Conservation (phyloP, 495 filamentous ascomycete species). For the Trichoderma asperelloides region DNA sequence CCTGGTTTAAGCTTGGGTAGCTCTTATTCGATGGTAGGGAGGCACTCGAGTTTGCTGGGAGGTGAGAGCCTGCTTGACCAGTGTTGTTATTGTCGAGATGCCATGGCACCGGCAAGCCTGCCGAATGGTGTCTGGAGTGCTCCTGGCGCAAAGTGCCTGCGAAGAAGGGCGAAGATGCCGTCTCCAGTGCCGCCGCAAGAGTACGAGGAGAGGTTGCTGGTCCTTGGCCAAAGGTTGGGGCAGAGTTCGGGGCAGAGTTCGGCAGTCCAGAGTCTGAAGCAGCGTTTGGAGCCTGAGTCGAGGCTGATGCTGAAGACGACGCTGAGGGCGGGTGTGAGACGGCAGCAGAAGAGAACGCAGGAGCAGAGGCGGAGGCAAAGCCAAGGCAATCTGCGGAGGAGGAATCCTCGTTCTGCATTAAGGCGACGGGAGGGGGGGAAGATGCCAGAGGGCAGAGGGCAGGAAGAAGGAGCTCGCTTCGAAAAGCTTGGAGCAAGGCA, state of each 20-base stretch:
- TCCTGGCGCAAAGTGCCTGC: not conserved
- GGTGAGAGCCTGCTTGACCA: not conserved
- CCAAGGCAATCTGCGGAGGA: not conserved
- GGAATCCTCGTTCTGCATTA: not conserved
- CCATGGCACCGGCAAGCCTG: not conserved
- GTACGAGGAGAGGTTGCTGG: not conserved
- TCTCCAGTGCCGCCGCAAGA: not conserved
- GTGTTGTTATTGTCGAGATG: not conserved
- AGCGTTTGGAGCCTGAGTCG: not conserved
- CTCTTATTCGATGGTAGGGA: not conserved
- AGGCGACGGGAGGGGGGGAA: not conserved
- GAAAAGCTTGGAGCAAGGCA: not conserved
- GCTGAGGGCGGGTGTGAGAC: not conserved
- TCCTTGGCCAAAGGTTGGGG: not conserved
- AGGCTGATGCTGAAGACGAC: not conserved
- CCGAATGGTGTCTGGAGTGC: conserved; percentile 1
- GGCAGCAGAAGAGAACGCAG: not conserved
- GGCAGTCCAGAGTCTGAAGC: not conserved
- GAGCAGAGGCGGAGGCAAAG: not conserved
- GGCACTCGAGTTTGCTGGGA: not conserved
- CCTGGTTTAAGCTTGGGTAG: not conserved
- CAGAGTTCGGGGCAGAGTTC: not conserved
- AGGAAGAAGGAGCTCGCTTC: not conserved
- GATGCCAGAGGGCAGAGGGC: not conserved
- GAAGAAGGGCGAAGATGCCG: not conserved